Evolutionary conservation across 148 eudicot genomes (phyloP), one percentile per base, ranked within the genome.

Genomic region (Dysphania ambrosioides): DNA sequence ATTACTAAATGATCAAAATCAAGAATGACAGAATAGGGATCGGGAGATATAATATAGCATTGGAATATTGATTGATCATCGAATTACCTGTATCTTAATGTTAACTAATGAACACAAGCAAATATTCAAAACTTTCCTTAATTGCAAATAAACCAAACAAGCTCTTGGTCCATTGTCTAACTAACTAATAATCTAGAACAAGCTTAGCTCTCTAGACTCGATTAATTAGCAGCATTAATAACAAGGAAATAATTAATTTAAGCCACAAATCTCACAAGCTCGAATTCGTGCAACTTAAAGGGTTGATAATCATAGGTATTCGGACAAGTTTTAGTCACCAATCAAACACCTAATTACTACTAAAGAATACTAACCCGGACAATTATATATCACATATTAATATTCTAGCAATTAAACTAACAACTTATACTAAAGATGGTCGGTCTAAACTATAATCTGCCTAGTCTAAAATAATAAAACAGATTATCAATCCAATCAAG

Each of bases 181-280:
- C 59, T 56, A 56, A 56, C 59, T n/a, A n/a, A n/a, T n/a, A 19
- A 56, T 36, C 40, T 36, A 36, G 40, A 36, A 56, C 6, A 56
- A 56, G 7, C 55, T 49, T 0, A n/a, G n/a, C n/a, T n/a, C n/a
- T 49, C 55, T 56, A 56, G 59, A 56, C 27, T 56, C 59, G 59
- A 10, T 19, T 23, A 56, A 56, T 16, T 56, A 56, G 26, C 3
- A 56, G 59, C 59, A 56, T 56, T 2, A 56, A 56, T 16, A 16
- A 56, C n/a, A 19, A 56, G 59, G 26, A 56, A 56, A 26, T 56
- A 56, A 26, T 23, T n/a, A 56, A 56, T 26, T 56, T 56, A n/a
- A 56, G 59, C 59, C 59, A 19, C 59, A 19, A 15, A 56, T n/a
- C 59, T 56, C 59, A 56, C 40, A 56, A 56, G 59, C 59, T 56